Evolutionary conservation across 345 rosid genomes (phyloP), one percentile per base, ranked within the genome.

Genomic region (Lagerstroemia speciosa): DNA sequence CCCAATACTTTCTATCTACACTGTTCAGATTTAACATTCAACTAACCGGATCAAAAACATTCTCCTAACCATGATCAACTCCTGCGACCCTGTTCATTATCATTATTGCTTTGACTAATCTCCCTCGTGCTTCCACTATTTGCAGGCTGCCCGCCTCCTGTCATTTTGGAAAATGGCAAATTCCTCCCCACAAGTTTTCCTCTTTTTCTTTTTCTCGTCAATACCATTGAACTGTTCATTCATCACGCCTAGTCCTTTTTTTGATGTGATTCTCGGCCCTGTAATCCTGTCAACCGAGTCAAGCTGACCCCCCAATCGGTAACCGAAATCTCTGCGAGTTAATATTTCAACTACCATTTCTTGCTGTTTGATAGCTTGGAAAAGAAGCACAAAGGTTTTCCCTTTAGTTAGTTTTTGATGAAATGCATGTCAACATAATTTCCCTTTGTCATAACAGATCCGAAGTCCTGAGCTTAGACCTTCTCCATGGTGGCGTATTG

Each of bases 151-250:
- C 10, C 14, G 55, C 55, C 55, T n/a, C n/a, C n/a, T n/a, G 55
- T 19, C 19, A 22, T 48, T 24, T 24, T 8, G 19, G 48, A 43
- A 15, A 43, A 43, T 17, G 5, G 55, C 15, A 43, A 43, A 43
- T 1, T 19, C 24, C 55, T 71, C 83, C 3, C 57, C 71, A 62
- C 74, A 48, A 79, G 64, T 11, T 52, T 52, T 20, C 26, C 19
- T n/a, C 5, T 20, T 17, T 15, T 19, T 45, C 29, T 30, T 27
- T 27, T 14, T 24, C 60, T n/a, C 50, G 50, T 15, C 19, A 2
- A 45, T 45, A 19, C 50, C 50, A 16, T 45, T 14, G 3, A 15
- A 12, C 50, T 45, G 19, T 45, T 45, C 50, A 45, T 45, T 45
- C 50, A 45, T 45, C 50, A 45, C 50, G 50, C 50, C 50, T 45